Base-by-base conservation (phyloP, 1,284 basidiomycete genomes). In the Malassezia furfur region DNA sequence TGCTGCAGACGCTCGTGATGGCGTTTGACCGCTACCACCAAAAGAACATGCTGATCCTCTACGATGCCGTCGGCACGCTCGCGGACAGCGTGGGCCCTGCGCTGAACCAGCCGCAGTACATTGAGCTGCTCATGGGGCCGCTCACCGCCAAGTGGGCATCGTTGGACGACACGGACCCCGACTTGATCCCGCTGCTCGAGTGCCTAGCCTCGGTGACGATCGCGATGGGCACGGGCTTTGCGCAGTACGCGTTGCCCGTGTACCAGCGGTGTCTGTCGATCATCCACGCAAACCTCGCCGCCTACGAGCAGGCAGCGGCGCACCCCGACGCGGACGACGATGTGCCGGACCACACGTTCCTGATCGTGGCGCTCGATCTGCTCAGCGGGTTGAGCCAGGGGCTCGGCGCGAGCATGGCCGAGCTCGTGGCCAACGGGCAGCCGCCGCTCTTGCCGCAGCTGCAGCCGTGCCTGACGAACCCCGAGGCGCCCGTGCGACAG, bases 11-110 rank as follows among this genome's bases (percentile, higher is more conserved):
- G 75, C 81, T 99, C 52, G 91, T 96, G 19, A 85, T 88, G 63
- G 94, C 94, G 0, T 98, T 98, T 76, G 84, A 88, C 62, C 96
- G 94, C 78, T 99, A 99, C 76, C 93, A 99, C 75, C 91, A 96
- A 76, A 98, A 98, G 82, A 99, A 99, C 75, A 84, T 98, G 81
- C 81, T 99, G 62, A 98, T 98, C 63, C 78, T 99, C 36, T 98
- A 98, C 75, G 94, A 99, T 74, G 94, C 94, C 12, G 86, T 99
- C 54, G 93, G 94, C 5, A 98, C 94, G 1, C 80, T 99, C 15
- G 94, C 94, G 3, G 94, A 99, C 74, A 89, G 91, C 14, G 93
- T 99, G 36, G 91, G 91, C 8, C 75, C 83, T 40, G 87, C 89
- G 6, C 78, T 99, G 57, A 86, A 88, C 69, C 86, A 87, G 66